Conservation (phyloP, 345 rosid species). For the Theobroma cacao region DNA sequence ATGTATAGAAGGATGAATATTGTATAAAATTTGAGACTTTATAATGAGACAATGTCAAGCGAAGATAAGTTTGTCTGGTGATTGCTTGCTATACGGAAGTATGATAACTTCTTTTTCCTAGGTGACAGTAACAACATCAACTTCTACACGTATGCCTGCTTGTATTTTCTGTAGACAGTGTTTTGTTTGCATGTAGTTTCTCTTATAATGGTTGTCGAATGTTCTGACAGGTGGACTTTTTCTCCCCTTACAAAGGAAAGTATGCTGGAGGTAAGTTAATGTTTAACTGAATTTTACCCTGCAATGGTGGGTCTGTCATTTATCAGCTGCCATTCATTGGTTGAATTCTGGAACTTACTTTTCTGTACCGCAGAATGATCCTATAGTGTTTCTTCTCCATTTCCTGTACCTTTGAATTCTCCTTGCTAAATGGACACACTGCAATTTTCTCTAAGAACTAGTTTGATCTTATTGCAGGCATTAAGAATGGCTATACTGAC, state of each 20-base stretch:
- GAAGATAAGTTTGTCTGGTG: background rate
- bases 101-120: background rate
- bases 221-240: slow-evolving; percentile 74
- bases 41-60: background rate
- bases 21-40: background rate
- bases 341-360: background rate
- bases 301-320: background rate
- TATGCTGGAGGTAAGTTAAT: slow-evolving; percentile 62
- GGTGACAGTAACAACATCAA: background rate
- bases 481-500: slow-evolving; percentile 61
- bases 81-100: background rate
- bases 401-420: background rate
- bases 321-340: background rate
- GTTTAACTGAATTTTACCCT: background rate
- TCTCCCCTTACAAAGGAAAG: slow-evolving; percentile 73
- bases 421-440: background rate
- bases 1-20: background rate
- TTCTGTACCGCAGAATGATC: background rate
- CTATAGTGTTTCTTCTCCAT: background rate
- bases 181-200: background rate
- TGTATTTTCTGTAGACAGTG: too few species aligned
- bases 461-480: slow-evolving; percentile 40
- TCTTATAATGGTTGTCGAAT: slow-evolving; percentile 9
- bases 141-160: too few species aligned
- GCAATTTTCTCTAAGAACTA: background rate